Evolutionary conservation across 2,329 filamentous ascomycete genomes (phyloP).

Genomic region (Penicillium sp.): DNA sequence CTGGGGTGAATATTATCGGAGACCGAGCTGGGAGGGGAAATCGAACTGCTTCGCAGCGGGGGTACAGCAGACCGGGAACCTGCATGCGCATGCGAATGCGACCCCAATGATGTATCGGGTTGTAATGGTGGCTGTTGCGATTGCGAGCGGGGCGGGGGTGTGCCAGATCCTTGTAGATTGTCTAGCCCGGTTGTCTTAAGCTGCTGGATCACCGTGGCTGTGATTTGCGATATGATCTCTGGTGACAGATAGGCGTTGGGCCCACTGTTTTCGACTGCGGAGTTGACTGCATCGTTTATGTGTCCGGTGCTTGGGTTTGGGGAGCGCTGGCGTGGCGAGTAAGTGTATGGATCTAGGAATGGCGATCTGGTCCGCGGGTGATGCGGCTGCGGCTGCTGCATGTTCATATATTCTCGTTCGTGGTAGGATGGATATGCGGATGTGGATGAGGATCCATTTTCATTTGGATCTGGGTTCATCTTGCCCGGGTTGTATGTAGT

Average conservation of each 20-base stretch:
- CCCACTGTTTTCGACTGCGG: constrained; percentile 53
- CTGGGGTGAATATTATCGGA: constrained; percentile 5
- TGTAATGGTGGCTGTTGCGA: constrained; percentile 26
- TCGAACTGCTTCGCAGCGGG: constrained; percentile 17
- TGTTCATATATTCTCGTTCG: constrained; percentile 31
- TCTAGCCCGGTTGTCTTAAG: constrained; percentile 48
- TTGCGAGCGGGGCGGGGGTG: constrained; percentile 19
- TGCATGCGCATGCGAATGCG: constrained; percentile 17
- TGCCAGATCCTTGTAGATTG: constrained; percentile 30
- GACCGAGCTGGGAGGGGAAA: constrained; percentile 17
- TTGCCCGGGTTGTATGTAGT: constrained; percentile 28
- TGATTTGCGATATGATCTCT: constrained; percentile 59
- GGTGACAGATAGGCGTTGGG: constrained; percentile 53
- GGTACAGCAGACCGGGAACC: constrained; percentile 19
- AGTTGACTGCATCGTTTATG: constrained; percentile 56
- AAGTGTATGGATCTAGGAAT: constrained; percentile 9
- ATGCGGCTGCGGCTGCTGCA: constrained; percentile 40
- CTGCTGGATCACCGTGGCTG: constrained; percentile 56
- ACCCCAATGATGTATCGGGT: constrained; percentile 15
- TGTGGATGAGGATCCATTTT: constrained; percentile 26
- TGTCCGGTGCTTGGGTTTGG: constrained; percentile 31
- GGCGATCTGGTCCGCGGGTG: constrained; percentile 22
- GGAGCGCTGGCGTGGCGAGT: constrained; percentile 18
- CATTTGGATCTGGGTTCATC: constrained; percentile 23
- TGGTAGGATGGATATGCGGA: constrained; percentile 36